Percentiles rank a stretch among this genome's conserved stretches.
These are phyloP conservation scores for Myxozyma mucilagina DNA, from an alignment of 805 yeast species.

Conservation along the genomic window DNA sequence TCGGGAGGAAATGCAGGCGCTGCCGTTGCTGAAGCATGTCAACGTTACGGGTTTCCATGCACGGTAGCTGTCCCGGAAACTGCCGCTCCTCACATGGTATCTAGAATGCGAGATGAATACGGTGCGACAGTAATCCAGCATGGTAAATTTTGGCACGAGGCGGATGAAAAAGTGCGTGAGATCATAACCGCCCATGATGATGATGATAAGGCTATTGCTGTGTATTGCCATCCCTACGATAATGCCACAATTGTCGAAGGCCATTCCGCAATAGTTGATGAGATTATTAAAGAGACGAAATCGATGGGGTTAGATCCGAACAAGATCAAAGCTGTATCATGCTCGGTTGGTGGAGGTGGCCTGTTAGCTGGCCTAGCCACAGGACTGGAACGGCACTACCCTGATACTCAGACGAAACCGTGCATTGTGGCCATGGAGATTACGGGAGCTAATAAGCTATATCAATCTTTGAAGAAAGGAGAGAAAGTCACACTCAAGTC, in stretches of 20 bases:
- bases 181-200: slow-evolving; percentile 64
- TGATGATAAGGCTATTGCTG: slow-evolving; percentile 57
- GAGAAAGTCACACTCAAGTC: slow-evolving; percentile 46
- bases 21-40: slow-evolving; percentile 90
- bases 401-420: slow-evolving; percentile 4
- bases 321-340: slow-evolving; percentile 76
- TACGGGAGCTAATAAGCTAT: slow-evolving; percentile 60
- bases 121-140: slow-evolving; percentile 60
- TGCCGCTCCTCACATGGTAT: slow-evolving; percentile 50
- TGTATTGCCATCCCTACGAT: slow-evolving; percentile 90
- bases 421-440: slow-evolving; percentile 59
- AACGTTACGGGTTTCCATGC: slow-evolving; percentile 54
- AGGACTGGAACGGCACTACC: slow-evolving; percentile 64
- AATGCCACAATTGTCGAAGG: slow-evolving; percentile 94
- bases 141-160: slow-evolving; percentile 78
- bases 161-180: slow-evolving; percentile 73
- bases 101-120: slow-evolving; percentile 45
- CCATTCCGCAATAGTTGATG: slow-evolving; percentile 90
- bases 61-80: slow-evolving; percentile 62
- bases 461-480: slow-evolving; percentile 51
- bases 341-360: slow-evolving; percentile 98
- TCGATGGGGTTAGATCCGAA: slow-evolving; percentile 42
- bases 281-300: slow-evolving; percentile 74
- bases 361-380: slow-evolving; percentile 83
- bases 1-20: slow-evolving; percentile 98